A percentile compares a stretch with the other conserved stretches of the same genome.
Evolutionary conservation across 768 basidiomycete genomes (phyloP).

Genomic region (Amanita rubescens): DNA sequence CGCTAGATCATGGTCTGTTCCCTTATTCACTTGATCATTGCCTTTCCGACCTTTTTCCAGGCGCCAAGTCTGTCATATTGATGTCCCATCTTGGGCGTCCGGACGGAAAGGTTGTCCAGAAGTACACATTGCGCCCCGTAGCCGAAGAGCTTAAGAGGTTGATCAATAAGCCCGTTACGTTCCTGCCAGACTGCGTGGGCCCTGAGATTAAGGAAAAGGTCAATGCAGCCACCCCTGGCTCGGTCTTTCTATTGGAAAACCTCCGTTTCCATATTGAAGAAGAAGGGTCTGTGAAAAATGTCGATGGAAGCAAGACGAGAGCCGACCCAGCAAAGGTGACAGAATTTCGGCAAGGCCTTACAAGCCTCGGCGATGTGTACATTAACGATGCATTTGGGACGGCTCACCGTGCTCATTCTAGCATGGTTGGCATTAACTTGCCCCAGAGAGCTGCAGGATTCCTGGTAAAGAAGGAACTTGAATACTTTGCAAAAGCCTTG

Average conservation of each 20-base stretch:
- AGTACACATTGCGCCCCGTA: conserved; percentile 89
- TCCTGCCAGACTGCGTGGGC: conserved; percentile 83
- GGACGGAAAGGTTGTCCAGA: conserved; percentile 82
- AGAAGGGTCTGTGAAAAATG: conserved; percentile 90
- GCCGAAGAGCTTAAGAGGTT: conserved; percentile 72
- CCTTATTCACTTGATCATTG: conserved; percentile 7
- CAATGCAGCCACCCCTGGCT: conserved; percentile 51
- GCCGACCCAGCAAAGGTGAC: conserved; percentile 77
- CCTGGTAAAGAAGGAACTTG: conserved; percentile 97
- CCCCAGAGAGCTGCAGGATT: conserved; percentile 91
- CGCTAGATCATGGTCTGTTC: conserved; percentile 64
- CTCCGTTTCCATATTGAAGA: conserved; percentile 98
- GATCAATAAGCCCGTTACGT: conserved; percentile 66
- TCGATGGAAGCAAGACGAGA: conserved; percentile 92
- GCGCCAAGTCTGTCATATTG: conserved; percentile 76
- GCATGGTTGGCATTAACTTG: conserved; percentile 95
- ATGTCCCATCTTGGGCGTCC: conserved; percentile 99
- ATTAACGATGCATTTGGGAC: conserved; percentile 99
- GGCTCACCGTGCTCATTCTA: conserved; percentile 96
- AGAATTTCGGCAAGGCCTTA: conserved; percentile 82
- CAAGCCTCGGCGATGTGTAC: conserved; percentile 91
- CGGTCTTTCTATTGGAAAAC: conserved; percentile 91
- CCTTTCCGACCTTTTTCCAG: conserved; percentile 29
- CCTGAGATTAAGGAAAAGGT: conserved; percentile 77
- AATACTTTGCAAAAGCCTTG: conserved; percentile 96